Evolutionary conservation across 2,329 filamentous ascomycete genomes (phyloP).

Genomic region (Berkeleyomyces basicola): DNA sequence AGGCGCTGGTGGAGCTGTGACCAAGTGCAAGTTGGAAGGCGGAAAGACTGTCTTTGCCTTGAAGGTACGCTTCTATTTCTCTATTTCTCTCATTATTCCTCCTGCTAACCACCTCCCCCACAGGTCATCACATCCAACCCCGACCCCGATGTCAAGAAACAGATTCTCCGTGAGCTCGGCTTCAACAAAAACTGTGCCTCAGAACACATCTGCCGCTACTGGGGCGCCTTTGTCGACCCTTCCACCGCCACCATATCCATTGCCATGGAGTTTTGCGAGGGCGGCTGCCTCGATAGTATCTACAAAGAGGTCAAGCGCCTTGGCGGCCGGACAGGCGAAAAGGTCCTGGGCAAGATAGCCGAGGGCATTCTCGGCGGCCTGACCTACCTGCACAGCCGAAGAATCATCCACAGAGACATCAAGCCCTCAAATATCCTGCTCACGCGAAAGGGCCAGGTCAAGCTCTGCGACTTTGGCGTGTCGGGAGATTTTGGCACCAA

Average conservation of each 20-base stretch:
- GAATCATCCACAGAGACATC: slow-evolving; percentile 98
- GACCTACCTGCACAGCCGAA: slow-evolving; percentile 85
- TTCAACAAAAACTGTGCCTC: slow-evolving; percentile 98
- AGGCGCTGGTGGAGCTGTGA: slow-evolving; percentile 90
- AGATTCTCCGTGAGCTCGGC: slow-evolving; percentile 86
- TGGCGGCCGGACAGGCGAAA: slow-evolving; percentile 87
- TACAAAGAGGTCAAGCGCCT: slow-evolving; percentile 96
- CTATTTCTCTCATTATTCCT: neutral
- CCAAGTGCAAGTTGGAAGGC: slow-evolving; percentile 71
- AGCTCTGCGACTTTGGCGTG: slow-evolving; percentile 96
- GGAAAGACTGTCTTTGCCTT: slow-evolving; percentile 91
- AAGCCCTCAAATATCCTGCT: slow-evolving; percentile 95
- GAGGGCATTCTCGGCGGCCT: slow-evolving; percentile 87
- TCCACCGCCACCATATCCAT: slow-evolving; percentile 96
- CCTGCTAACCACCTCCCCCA: neutral
- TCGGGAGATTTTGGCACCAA: slow-evolving; percentile 97
- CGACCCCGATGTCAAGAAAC: slow-evolving; percentile 94
- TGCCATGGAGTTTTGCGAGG: slow-evolving; percentile 98
- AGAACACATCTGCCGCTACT: slow-evolving; percentile 92
- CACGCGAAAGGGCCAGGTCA: slow-evolving; percentile 82
- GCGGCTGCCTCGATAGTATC: slow-evolving; percentile 86
- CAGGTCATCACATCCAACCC: slow-evolving; percentile 97
- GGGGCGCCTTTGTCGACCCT: slow-evolving; percentile 90
- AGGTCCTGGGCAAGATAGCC: slow-evolving; percentile 90
- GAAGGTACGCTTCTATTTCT: slow-evolving; percentile 45